A percentile compares a stretch with the other conserved stretches of the same genome.
These are phyloP conservation scores for Schoenoplectus tabernaemontani DNA, from an alignment of 202 grass and related monocot species.

Conservation along the genomic window DNA sequence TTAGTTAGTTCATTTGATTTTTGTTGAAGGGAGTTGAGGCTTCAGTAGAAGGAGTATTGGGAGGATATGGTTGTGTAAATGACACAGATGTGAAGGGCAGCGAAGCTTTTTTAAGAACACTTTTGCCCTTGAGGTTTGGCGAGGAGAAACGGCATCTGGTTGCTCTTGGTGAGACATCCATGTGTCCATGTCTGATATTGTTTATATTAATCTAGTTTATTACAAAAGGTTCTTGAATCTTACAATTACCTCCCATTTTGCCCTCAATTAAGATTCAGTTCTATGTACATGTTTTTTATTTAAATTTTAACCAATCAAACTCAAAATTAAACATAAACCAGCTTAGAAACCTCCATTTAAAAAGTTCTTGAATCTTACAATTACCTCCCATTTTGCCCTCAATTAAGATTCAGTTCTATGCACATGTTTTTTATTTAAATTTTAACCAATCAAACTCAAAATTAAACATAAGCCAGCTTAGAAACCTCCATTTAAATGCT, in stretches of 20 bases:
- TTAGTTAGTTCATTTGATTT: slow-evolving; percentile 17
- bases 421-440: not conserved
- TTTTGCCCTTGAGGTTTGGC: slow-evolving; percentile 58
- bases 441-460: not conserved
- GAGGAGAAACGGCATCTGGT: slow-evolving; percentile 46
- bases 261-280: not conserved
- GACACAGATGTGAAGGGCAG: slow-evolving; percentile 84
- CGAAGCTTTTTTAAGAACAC: slow-evolving; percentile 66
- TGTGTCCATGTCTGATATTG: not conserved
- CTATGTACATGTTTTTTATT: not conserved
- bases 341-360: not conserved
- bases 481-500: not conserved
- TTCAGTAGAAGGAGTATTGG: slow-evolving; percentile 80
- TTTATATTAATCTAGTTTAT: not conserved
- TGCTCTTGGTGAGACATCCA: slow-evolving; percentile 70
- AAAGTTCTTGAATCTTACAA: not conserved
- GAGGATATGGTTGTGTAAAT: slow-evolving; percentile 87
- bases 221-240: not conserved
- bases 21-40: slow-evolving; percentile 70
- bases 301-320: not conserved
- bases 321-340: not conserved
- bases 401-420: not conserved
- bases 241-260: not conserved
- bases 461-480: not conserved
- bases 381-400: not conserved